Evolutionary conservation across 495 filamentous ascomycete genomes (phyloP), one percentile per base, ranked within the genome.

Genomic region (Lasiosphaeria ovina): DNA sequence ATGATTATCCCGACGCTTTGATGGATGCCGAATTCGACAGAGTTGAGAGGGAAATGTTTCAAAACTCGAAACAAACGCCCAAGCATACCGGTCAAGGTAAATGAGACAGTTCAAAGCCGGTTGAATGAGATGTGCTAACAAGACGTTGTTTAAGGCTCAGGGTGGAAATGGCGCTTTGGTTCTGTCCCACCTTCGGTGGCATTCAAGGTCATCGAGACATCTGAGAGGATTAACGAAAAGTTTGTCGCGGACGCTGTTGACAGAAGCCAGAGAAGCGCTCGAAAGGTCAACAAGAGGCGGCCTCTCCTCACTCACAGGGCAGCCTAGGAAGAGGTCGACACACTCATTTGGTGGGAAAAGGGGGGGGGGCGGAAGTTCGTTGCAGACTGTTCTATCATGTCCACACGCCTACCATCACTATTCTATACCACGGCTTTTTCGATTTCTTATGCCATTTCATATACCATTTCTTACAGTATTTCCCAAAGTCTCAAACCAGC

Each of bases 171-270:
- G 42, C 5, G 6, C 42, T 4, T 4, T n/a, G 44, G 44, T 9
- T 47, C 5, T 14, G 44, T 14, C 12, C 6, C 12, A 5, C 44
- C 44, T 14, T 47, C 44, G 44, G 6, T 3, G 11, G 44, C 44
- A 4, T 47, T 47, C 44, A 14, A 47, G 44, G 44, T 47, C 4
- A 47, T 47, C 16, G 11, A 47, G 4, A 4, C 12, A 4, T 47
- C 44, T n/a, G 44, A 47, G 44, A 47, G 44, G 44, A 47, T 47
- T 1, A 47, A 47, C 44, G 44, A 47, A n/a, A 47, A 47, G 5
- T 47, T 11, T n/a, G 44, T 47, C 44, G 44, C 44, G 1, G 44
- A 47, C 44, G 44, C 6, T n/a, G 16, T 47, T n/a, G 44, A 1
- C 38, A 42, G 16, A 47, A 47, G 44, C 5, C 12, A 11, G 16